Percentiles rank a stretch among this genome's conserved stretches.
Evolutionary conservation across 495 filamentous ascomycete species (phyloP).

Genomic region (Melanomma pulvis-pyrius): DNA sequence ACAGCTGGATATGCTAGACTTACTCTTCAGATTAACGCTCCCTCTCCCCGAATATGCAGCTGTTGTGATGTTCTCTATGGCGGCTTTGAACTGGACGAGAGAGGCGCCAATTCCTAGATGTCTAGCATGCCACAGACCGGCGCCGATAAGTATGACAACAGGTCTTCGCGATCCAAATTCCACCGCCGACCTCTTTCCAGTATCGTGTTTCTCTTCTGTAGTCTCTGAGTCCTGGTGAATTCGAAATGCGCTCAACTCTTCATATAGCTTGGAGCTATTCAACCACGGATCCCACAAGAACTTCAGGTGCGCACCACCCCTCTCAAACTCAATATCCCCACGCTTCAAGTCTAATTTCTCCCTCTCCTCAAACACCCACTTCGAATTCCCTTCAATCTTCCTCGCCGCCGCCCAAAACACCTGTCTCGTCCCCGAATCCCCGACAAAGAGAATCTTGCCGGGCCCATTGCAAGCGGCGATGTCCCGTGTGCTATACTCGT

Average conservation of each 20-base stretch:
- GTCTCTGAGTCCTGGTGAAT: neutral
- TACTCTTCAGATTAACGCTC: neutral
- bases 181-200: neutral
- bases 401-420: constrained; percentile 61
- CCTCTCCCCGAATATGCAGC: constrained; percentile 3
- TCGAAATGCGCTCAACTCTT: constrained; percentile 46
- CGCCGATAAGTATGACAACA: constrained; percentile 50
- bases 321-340: constrained; percentile 49
- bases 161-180: constrained; percentile 21
- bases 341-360: constrained; percentile 46
- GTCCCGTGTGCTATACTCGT: constrained; percentile 54
- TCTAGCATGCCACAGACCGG: constrained; percentile 61
- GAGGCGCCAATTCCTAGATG: constrained; percentile 51
- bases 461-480: constrained; percentile 51
- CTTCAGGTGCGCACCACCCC: constrained; percentile 50
- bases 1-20: constrained; percentile 34
- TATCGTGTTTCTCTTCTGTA: constrained; percentile 2
- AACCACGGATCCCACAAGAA: constrained; percentile 67
- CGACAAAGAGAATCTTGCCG: constrained; percentile 58
- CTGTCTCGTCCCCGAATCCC: constrained; percentile 61
- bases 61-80: constrained; percentile 50
- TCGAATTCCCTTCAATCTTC: constrained; percentile 49
- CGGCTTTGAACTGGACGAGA: constrained; percentile 52
- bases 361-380: constrained; percentile 42
- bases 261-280: constrained; percentile 54